Base-by-base conservation (phyloP, 2,329 filamentous ascomycete species). In the Leptodontidium sp. region DNA sequence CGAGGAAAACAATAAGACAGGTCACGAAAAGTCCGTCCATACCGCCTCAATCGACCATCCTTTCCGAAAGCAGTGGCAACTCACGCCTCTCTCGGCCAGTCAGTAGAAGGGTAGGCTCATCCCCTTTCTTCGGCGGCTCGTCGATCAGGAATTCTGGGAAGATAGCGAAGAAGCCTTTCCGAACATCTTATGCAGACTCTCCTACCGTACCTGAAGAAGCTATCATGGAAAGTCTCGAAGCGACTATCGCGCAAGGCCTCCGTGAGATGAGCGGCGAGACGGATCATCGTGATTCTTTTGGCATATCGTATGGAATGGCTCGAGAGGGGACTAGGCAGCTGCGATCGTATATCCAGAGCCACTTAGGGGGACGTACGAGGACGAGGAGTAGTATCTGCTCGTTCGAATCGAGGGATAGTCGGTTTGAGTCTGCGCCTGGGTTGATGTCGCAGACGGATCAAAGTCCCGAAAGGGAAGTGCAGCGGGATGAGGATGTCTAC, bases 71-170 rank as follows among this genome's bases (percentile, higher is more conserved):
- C 32, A 71, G 67, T 63, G 62, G 26, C 7, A 64, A 61, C 50
- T 67, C 59, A 40, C 58, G 62, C 47, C 67, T 57, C 53, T 72
- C 70, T 26, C 69, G 73, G 5, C 75, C 75, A 26, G 66, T 77
- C 0, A 74, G 70, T 45, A 67, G 77, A 55, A 69, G 77, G 12
- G 53, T 70, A 15, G 75, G 75, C 12, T 70, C 70, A 2, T 75
- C 75, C 8, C 76, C 77, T 7, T 78, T 78, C 68, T 78, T 77
- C 45, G 71, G 70, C 6, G 73, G 75, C 32, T 71, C 72, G 11
- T 68, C 68, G 17, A 62, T 61, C 15, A 58, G 72, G 21, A 65
- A 64, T 40, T 71, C 73, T 29, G 68, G 71, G 17, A 69, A 65
- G 47, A 66, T 61, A 40, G 43, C 67, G 12, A 73, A 67, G 61